Evolutionary conservation across 805 yeast genomes (phyloP), one percentile per base, ranked within the genome.

Genomic region (Yarrowia deformans): DNA sequence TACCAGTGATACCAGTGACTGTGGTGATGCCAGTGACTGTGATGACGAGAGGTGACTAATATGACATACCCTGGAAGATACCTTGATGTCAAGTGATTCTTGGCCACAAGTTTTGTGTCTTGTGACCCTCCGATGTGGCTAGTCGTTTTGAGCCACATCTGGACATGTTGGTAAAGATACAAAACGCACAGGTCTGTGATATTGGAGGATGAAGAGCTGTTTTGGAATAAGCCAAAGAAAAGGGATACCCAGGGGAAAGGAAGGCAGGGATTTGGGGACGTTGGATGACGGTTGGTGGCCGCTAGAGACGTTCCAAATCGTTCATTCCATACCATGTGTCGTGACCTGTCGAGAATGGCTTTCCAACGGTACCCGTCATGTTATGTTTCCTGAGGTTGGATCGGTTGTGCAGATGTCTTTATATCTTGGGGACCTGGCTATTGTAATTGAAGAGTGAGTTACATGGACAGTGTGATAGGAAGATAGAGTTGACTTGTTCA

Each of bases 131-230:
- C 9, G 12, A 10, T 13, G 48, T 16, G 54, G 35, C 54, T 32
- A 49, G 54, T 2, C 54, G 9, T 12, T 3, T n/a, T 37, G 13
- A 6, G 43, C 43, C 60, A 37, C 35, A 16, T 34, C 37, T 32
- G 60, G 39, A 5, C 14, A 2, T 18, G 16, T n/a, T n/a, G 29
- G 34, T 42, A 56, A 56, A 56, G 63, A 56, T 12, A 48, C 29
- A 56, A 56, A 56, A 56, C 63, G 63, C 48, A 56, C 63, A 56
- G 16, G 13, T 8, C 16, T 8, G 46, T 10, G 48, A 40, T 56
- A 56, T 56, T 56, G 63, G 48, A 35, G 12, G 29, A 14, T n/a
- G 58, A 6, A 16, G 23, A n/a, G 16, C 49, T 45, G 49, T 19
- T 19, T 45, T 29, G 49, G 49, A 32, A 45, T 45, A 19, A 2